phyloP scores from a whole-genome alignment of 805 yeast species.

The Ogataea populi-albae region DNA sequence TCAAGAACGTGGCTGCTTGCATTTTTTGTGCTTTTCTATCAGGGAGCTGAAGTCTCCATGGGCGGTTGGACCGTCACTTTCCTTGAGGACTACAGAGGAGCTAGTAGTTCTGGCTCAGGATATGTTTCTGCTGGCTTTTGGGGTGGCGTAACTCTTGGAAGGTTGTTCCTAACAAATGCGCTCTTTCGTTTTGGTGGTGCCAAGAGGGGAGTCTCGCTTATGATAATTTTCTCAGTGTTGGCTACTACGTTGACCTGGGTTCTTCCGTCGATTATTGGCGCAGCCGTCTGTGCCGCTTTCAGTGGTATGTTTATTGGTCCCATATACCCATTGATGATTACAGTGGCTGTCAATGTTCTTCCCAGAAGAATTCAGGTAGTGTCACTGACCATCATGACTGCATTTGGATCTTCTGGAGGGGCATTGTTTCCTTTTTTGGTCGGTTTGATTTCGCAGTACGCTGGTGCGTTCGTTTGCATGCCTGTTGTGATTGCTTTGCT shows the following conservation, averaged over 20 bases:
- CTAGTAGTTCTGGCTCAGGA: conserved; percentile 47
- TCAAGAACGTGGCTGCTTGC: conserved; percentile 48
- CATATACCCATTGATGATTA: conserved; percentile 52
- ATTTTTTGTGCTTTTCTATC: conserved; percentile 54
- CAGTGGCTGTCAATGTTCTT: conserved; percentile 41
- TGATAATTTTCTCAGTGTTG: conserved; percentile 34
- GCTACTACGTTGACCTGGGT: conserved; percentile 48
- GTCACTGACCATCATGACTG: conserved; percentile 49
- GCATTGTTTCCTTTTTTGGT: conserved; percentile 52
- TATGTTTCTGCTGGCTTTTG: conserved; percentile 69
- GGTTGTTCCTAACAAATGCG: conserved; percentile 47
- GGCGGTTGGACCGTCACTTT: conserved; percentile 74
- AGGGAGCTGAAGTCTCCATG: conserved; percentile 66
- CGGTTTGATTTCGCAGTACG: conserved; percentile 45
- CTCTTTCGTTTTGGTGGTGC: conserved; percentile 41
- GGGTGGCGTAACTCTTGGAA: conserved; percentile 67
- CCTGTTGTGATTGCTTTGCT: conserved; percentile 44
- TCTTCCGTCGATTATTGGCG: conserved; percentile 41
- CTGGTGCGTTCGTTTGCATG: conserved; percentile 48
- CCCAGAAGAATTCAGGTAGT: conserved; percentile 53
- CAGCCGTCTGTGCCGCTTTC: conserved; percentile 45
- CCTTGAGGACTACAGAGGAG: conserved; percentile 51
- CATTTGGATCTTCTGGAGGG: conserved; percentile 59
- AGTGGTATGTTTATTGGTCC: conserved; percentile 69
- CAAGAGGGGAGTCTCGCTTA: conserved; percentile 40